Evolutionary conservation across 1,139 yeast species (phyloP).

Genomic region (Pichiaceae sp.): DNA sequence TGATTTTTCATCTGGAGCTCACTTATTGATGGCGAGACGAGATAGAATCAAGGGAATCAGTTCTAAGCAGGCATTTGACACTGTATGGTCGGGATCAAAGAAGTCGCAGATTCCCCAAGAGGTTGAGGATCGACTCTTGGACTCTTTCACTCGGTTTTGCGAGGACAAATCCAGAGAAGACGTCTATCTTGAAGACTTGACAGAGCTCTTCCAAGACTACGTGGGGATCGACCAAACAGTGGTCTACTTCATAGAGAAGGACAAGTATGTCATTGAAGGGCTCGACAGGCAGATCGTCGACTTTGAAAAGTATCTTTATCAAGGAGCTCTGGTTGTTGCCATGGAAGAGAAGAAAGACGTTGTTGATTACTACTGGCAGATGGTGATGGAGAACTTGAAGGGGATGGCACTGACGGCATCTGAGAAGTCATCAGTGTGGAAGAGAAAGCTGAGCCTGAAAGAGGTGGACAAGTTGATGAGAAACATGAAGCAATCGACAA

Average conservation of each 20-base stretch:
- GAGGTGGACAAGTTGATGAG: conserved; percentile 29
- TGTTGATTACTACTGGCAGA: conserved; percentile 32
- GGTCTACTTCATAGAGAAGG: conserved; percentile 22
- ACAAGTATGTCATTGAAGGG: conserved; percentile 4
- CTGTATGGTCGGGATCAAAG: conserved; percentile 1
- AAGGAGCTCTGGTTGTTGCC: conserved; percentile 30
- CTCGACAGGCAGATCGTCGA: conserved; percentile 30
- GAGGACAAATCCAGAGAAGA: conserved; percentile 26
- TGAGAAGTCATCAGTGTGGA: conserved; percentile 4
- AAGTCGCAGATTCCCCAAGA: conserved; percentile 25
- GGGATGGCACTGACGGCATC: conserved; percentile 5
- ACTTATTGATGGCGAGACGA: neutral
- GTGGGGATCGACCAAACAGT: conserved; percentile 16
- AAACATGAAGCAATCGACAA: conserved; percentile 24
- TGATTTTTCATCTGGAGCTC: neutral
- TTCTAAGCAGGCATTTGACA: conserved; percentile 2
- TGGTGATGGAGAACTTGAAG: conserved; percentile 21
- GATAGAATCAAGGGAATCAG: neutral
- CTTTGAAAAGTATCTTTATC: conserved; percentile 32
- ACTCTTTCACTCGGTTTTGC: conserved; percentile 29
- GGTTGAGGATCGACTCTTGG: conserved; percentile 33
- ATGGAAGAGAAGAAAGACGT: conserved; percentile 27
- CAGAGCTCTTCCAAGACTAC: conserved; percentile 24
- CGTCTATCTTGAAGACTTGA: conserved; percentile 20
- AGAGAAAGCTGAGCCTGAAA: conserved; percentile 21